Evolutionary conservation across 1,284 basidiomycete genomes (phyloP), one percentile per base, ranked within the genome.

Genomic region (Puccinia novopanici): DNA sequence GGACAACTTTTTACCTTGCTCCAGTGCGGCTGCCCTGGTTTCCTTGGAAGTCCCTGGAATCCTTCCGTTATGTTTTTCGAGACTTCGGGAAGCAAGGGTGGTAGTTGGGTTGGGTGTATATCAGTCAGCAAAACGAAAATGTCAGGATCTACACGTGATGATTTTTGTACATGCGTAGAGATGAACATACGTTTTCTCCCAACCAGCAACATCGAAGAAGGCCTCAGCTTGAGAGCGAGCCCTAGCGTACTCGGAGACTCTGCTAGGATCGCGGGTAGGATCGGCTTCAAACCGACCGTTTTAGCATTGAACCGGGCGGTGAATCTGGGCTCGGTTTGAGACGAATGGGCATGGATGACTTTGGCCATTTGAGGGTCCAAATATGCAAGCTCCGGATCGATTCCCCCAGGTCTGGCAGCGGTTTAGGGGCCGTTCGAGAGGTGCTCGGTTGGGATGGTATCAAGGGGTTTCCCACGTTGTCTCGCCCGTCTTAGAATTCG

Each of bases 381-480:
- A 42, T 78, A 30, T 22, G 76, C 76, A 12, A 78, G 67, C 59
- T 78, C 76, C 8, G 76, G 76, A 45, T 78, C 65, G 52, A 78
- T 68, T 22, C 76, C 76, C 67, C 67, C n/a, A 71, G 63, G 52
- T 78, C 54, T 4, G 59, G 22, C 12, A 30, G 2, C 24, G 73
- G 37, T 22, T 65, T 8, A 68, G 63, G 19, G 1, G 63, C 40
- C 24, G 45, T 9, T 5, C 59, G 19, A 45, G 17, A 42, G 45
- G 40, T 6, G 30, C 52, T 54, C n/a, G 63, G 73, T 48, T 42
- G n/a, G n/a, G 73, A 6, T 9, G 59, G 73, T 1, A 65, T n/a
- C n/a, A 78, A 45, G 9, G 76, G 76, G 27, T 78, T 40, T 34
- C 42, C 76, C 76, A 78, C 9, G 76, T 78, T 3, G 65, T 78